These are phyloP conservation scores for Pythium pyrilobum DNA, from an alignment of 352 stramenopile species.

Conservation along the genomic window DNA sequence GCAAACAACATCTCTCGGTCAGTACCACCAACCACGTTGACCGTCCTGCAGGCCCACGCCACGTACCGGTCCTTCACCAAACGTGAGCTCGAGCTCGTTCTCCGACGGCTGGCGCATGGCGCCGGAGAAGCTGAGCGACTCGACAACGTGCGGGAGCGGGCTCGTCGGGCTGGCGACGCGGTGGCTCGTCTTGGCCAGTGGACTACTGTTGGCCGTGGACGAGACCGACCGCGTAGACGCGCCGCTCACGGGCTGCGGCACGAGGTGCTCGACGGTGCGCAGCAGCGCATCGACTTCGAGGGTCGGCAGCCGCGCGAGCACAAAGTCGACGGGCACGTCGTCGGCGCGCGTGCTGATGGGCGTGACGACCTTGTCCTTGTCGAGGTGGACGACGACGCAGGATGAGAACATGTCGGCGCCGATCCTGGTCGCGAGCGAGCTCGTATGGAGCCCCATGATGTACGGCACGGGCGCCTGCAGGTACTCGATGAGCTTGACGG, in stretches of 20 bases:
- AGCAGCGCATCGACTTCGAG: slow-evolving; percentile 42
- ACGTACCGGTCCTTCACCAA: slow-evolving; percentile 55
- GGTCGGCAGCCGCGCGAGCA: slow-evolving; percentile 38
- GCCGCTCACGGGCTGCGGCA: slow-evolving; percentile 32
- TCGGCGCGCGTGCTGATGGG: slow-evolving; percentile 57
- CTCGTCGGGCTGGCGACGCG: background rate
- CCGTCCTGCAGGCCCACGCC: background rate
- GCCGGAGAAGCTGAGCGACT: slow-evolving; percentile 13
- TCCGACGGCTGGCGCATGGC: background rate
- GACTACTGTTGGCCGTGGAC: background rate
- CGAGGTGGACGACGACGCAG: slow-evolving; percentile 77
- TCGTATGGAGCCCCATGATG: slow-evolving; percentile 82
- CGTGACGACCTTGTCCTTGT: slow-evolving; percentile 80
- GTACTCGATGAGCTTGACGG: slow-evolving; percentile 79
- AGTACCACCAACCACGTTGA: background rate
- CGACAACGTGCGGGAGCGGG: slow-evolving; percentile 17
- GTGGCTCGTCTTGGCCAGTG: background rate
- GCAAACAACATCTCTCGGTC: background rate
- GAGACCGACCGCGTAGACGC: background rate
- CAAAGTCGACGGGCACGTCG: slow-evolving; percentile 46
- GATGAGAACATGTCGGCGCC: slow-evolving; percentile 73
- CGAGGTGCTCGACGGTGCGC: slow-evolving; percentile 25
- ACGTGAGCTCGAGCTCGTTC: slow-evolving; percentile 62
- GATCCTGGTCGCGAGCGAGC: slow-evolving; percentile 64
- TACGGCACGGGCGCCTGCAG: slow-evolving; percentile 81